These are phyloP conservation scores for Verticillium albo-atrum DNA, from an alignment of 2,329 filamentous ascomycete genomes.

Conservation along the genomic window DNA sequence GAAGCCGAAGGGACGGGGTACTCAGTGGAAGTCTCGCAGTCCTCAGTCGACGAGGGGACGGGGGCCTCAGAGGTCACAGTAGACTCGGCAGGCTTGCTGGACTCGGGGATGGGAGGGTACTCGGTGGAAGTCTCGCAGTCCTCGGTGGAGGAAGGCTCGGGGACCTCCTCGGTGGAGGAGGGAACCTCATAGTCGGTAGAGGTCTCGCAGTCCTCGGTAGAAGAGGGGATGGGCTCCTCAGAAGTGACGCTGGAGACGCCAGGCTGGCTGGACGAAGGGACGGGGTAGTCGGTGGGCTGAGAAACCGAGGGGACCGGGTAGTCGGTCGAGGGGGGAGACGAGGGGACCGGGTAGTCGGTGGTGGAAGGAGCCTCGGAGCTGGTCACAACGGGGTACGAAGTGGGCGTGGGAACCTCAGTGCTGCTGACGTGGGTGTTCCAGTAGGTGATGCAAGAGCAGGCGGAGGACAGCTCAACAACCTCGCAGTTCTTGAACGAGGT, in stretches of 20 bases:
- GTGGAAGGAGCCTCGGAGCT: neutral
- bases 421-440: conserved; percentile 1
- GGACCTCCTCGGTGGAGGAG: neutral
- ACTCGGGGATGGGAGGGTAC: neutral
- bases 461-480: conserved; percentile 19
- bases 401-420: neutral
- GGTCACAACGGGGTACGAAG: neutral
- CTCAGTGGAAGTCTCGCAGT: neutral
- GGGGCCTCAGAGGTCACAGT: neutral
- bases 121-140: neutral
- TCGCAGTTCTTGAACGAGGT: conserved; percentile 23
- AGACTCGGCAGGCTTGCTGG: neutral
- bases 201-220: neutral
- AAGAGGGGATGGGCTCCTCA: neutral
- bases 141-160: neutral
- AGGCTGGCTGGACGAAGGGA: neutral
- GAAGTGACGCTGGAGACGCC: neutral
- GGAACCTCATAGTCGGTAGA: neutral
- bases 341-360: conserved; percentile 15
- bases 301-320: conserved; percentile 13
- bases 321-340: conserved; percentile 30
- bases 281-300: neutral
- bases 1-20: neutral
- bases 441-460: conserved; percentile 32
- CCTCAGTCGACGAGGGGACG: neutral